phyloP scores from a whole-genome alignment of 495 filamentous ascomycete species.

The Xylaria scruposa region DNA sequence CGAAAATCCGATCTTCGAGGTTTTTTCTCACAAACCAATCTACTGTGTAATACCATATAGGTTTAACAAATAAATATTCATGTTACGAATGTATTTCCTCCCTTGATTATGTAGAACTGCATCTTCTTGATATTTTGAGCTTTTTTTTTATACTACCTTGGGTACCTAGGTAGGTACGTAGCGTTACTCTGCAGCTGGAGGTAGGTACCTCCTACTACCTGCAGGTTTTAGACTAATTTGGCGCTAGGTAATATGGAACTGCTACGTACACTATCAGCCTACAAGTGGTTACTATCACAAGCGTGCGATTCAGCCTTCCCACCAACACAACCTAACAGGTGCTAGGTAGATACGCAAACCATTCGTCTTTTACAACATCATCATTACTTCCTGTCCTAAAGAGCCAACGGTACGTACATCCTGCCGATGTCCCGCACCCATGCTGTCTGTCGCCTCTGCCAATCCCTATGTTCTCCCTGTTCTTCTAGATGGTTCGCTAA shows the following conservation, averaged over 20 bases:
- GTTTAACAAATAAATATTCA: not conserved
- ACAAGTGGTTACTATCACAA: not conserved
- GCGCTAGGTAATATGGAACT: conserved; percentile 1
- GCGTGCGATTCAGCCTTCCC: conserved; percentile 27
- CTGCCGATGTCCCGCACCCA: not conserved
- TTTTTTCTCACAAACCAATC: too few species aligned
- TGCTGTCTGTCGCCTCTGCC: not conserved
- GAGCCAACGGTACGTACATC: conserved; percentile 8
- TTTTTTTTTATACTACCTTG: too few species aligned
- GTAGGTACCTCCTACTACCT: too few species aligned
- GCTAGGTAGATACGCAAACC: conserved; percentile 6
- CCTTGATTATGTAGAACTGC: not conserved
- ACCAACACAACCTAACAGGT: conserved; percentile 1
- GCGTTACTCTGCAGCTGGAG: not conserved
- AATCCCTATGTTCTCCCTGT: not conserved
- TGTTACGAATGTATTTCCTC: not conserved
- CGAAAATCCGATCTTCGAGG: too few species aligned
- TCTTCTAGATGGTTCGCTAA: conserved; percentile 5
- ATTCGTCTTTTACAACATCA: conserved; percentile 16
- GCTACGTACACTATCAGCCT: not conserved
- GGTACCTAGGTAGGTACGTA: not conserved
- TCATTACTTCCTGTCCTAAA: not conserved
- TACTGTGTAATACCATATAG: too few species aligned
- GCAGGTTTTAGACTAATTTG: not conserved
- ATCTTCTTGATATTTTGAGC: not conserved